Evolutionary conservation across 495 filamentous ascomycete genomes (phyloP).

Genomic region (Beverwykella pulmonaria): DNA sequence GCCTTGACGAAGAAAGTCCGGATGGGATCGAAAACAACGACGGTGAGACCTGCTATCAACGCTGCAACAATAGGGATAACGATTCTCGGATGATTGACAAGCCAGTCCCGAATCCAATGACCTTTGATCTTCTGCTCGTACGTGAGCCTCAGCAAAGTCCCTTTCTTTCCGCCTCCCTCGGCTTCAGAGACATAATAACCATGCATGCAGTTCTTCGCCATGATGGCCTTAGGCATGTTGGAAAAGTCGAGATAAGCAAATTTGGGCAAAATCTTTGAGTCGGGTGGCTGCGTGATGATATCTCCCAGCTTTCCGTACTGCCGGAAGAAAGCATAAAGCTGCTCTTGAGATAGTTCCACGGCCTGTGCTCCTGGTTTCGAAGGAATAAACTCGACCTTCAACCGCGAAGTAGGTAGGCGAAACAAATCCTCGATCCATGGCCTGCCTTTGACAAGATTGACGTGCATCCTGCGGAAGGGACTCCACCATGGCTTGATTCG

Average conservation of each 20-base stretch:
- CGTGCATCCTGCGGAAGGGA: constrained; percentile 71
- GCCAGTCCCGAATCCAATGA: constrained; percentile 83
- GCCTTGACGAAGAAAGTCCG: constrained; percentile 88
- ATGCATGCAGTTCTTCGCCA: constrained; percentile 92
- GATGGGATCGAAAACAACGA: constrained; percentile 86
- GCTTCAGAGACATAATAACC: constrained; percentile 66
- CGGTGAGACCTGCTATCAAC: constrained; percentile 77
- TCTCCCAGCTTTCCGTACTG: constrained; percentile 85
- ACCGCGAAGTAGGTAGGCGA: constrained; percentile 70
- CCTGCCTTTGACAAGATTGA: constrained; percentile 72
- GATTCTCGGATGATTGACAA: constrained; percentile 84
- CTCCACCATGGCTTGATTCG: constrained; percentile 87
- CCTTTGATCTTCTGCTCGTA: constrained; percentile 77
- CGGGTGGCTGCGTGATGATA: constrained; percentile 74
- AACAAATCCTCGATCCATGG: constrained; percentile 95
- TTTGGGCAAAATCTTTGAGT: constrained; percentile 79
- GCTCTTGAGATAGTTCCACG: constrained; percentile 82
- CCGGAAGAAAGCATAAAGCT: constrained; percentile 83
- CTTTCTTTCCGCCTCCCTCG: constrained; percentile 69
- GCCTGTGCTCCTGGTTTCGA: constrained; percentile 63
- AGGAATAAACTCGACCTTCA: constrained; percentile 84
- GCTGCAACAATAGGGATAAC: constrained; percentile 82
- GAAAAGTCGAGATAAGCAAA: constrained; percentile 79
- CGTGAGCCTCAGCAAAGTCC: constrained; percentile 73
- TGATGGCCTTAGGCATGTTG: constrained; percentile 69